Percentiles rank a stretch among this genome's conserved stretches.
phyloP scores from a whole-genome alignment of 1,139 yeast genomes.

The Saccharomycopsis hybrid region DNA sequence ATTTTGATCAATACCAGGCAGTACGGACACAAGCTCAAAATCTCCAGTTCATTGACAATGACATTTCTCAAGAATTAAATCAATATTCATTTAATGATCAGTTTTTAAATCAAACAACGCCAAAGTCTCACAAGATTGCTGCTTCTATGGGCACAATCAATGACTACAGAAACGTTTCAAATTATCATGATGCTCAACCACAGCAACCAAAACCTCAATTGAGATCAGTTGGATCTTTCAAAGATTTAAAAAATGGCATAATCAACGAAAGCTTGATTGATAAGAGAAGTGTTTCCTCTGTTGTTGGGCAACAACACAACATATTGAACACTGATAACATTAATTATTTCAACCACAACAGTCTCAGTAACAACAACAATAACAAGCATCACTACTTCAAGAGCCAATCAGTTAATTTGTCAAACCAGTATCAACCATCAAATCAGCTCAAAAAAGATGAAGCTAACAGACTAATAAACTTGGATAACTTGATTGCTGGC shows the following conservation, averaged over 20 bases:
- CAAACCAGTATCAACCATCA: not conserved
- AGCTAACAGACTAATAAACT: not conserved
- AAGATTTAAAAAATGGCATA: conserved; percentile 16
- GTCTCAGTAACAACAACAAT: not conserved
- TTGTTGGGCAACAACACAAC: not conserved
- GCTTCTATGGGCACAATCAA: conserved; percentile 7
- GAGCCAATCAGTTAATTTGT: conserved; percentile 11
- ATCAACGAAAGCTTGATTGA: conserved; percentile 14
- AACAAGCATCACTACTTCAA: conserved; percentile 7
- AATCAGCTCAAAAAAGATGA: not conserved
- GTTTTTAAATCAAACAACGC: not conserved
- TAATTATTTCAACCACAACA: not conserved
- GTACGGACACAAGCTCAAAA: too few species aligned
- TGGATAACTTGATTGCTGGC: not conserved
- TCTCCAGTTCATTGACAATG: not conserved
- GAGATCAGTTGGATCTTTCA: conserved; percentile 15
- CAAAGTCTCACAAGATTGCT: too few species aligned
- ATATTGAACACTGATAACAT: too few species aligned
- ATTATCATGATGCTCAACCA: not conserved
- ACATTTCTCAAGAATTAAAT: not conserved
- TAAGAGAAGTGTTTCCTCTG: conserved; percentile 1
- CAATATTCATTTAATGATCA: not conserved
- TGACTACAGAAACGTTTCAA: not conserved
- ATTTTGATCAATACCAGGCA: not conserved
- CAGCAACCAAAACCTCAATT: conserved; percentile 5